Base-by-base conservation (phyloP, 495 filamentous ascomycete species). In the Saxophila tyrrhenica region DNA sequence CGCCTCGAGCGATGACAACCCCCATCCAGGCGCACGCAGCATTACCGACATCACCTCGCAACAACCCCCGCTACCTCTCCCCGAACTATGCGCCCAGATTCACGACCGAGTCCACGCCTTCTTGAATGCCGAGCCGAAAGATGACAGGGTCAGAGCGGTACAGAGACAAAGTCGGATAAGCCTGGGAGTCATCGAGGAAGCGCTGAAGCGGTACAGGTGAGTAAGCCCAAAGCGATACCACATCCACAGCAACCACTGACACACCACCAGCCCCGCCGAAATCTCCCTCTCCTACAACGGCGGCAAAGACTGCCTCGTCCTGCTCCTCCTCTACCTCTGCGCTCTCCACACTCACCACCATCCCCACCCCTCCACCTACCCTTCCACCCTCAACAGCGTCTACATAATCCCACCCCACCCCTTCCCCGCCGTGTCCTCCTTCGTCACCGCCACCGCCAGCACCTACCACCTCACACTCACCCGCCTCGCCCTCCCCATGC, bases 221-320 rank as follows among this genome's bases (percentile, higher is more conserved):
- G 72, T 68, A 25, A 52, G 23, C 56, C 48, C 19, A 44, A 5
- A n/a, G n/a, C n/a, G 7, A 44, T n/a, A 44, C 41, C 16, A 44
- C 3, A 8, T 13, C 13, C 25, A 41, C 46, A 57, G 44, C 43
- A 29, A 23, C 42, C 42, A 7, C 5, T 7, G 5, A 44, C 42
- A 17, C 20, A 5, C 42, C 42, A n/a, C n/a, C n/a, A 89, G 86
- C 48, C 78, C 84, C 51, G 73, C 83, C 46, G 77, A 94, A 59
- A 74, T 97, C 45, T 89, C 91, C 10, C 74, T 98, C 54, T 94
- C 94, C 46, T 98, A 95, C 67, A 98, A 98, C 61, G 92, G 92
- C 70, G 92, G 92, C 43, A 98, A 98, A 68, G 92, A 98, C 78
- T 98, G 92, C 64, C 82, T 96, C 22, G 87, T 95, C 52, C 81